A percentile compares a stretch with the other conserved stretches of the same genome.
phyloP scores from a whole-genome alignment of 169 alveolate species.

The Plasmodium vivax region DNA sequence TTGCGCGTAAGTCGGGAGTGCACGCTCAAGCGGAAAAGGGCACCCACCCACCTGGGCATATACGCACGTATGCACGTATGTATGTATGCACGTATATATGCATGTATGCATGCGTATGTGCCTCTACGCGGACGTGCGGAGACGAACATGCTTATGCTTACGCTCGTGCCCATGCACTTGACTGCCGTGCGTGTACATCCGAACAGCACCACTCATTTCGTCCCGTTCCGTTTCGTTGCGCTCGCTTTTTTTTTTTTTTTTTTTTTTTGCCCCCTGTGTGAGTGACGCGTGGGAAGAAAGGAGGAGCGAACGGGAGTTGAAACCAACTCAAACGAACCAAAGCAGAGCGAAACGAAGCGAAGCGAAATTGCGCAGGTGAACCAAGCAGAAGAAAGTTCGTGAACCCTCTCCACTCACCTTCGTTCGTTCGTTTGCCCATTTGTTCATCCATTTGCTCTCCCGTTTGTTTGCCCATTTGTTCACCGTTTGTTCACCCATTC shows the following conservation, averaged over 20 bases:
- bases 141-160: background rate
- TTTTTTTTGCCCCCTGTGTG: background rate
- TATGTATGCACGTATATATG: background rate
- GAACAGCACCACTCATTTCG: slow-evolving; percentile 1
- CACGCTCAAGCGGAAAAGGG: background rate
- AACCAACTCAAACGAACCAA: background rate
- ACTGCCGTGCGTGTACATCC: background rate
- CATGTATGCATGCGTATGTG: too few species aligned
- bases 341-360: background rate
- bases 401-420: background rate
- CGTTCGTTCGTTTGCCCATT: background rate
- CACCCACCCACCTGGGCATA: background rate
- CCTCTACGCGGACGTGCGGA: background rate
- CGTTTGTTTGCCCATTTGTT: background rate
- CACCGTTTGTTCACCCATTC: background rate
- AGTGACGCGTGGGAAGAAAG: background rate
- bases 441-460: background rate
- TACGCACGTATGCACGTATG: background rate
- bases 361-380: background rate
- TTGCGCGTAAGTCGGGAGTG: background rate
- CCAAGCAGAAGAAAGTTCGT: background rate
- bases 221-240: background rate
- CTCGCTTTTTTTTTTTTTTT: background rate
- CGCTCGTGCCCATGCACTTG: background rate
- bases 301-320: background rate